A percentile compares a stretch with the other conserved stretches of the same genome.
phyloP scores from a whole-genome alignment of 257 asterid genomes.

The Jasminum sambac region DNA sequence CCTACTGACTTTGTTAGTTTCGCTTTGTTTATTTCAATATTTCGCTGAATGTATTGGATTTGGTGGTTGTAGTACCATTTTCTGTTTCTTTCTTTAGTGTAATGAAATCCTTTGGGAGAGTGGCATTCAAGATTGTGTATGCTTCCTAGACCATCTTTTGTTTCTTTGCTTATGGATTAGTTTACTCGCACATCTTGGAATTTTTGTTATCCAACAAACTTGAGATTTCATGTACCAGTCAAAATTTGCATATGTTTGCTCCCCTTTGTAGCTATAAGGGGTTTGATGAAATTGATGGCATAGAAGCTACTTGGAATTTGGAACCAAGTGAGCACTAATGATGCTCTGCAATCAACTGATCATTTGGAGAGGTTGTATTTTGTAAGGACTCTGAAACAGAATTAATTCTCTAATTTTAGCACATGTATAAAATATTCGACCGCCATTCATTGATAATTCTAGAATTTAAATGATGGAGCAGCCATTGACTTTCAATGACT shows the following conservation, averaged over 20 bases:
- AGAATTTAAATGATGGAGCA: too few relatives aligned
- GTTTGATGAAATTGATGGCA: constrained; percentile 65
- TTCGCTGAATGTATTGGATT: constrained; percentile 12
- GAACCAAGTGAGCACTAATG: constrained; percentile 60
- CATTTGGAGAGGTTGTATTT: constrained; percentile 52
- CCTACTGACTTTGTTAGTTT: constrained; percentile 10
- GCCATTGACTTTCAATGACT: too few relatives aligned
- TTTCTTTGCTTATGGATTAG: too few relatives aligned
- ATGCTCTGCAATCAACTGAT: constrained; percentile 53
- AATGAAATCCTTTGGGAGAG: constrained; percentile 82
- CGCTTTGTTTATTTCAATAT: constrained; percentile 14
- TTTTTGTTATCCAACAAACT: neutral
- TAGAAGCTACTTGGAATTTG: constrained; percentile 82
- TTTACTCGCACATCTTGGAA: neutral
- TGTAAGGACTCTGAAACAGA: constrained; percentile 62
- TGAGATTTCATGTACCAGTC: neutral
- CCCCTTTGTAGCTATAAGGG: constrained; percentile 54
- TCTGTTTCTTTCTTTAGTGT: constrained; percentile 59
- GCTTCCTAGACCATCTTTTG: constrained; percentile 42
- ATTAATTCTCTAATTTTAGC: too few relatives aligned
- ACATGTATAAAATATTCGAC: too few relatives aligned
- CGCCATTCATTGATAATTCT: too few relatives aligned
- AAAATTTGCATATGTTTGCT: constrained; percentile 17
- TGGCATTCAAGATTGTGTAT: constrained; percentile 87
- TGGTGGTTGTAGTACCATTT: constrained; percentile 29